Evolutionary conservation across 345 rosid genomes (phyloP), one percentile per base, ranked within the genome.

Genomic region (Heritiera littoralis): DNA sequence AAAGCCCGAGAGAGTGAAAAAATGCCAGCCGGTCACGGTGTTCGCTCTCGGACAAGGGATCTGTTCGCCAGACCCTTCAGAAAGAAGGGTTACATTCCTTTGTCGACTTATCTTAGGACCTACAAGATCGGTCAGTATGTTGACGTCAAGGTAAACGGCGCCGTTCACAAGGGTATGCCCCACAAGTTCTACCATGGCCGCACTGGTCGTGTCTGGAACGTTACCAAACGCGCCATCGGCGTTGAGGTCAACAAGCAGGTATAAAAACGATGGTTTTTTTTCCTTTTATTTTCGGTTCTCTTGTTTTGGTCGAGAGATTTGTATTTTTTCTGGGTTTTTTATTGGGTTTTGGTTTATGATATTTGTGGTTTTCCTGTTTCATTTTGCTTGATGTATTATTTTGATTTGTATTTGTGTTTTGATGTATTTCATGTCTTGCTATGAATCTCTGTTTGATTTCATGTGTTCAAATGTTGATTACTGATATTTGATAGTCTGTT

Each of bases 141-240:
- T 13, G 95, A 92, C 60, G 18, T 92, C 80, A 92, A 92, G 86
- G 95, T 90, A 23, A 92, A 92, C 77, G 95, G 92, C 76, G 93
- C 95, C 82, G 74, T 92, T 70, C 95, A 90, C 81, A 92, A 92
- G 88, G 95, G 93, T 45, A 92, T 92, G 95, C 93, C 95, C 61
- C 95, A 92, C 78, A 92, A 92, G 84, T 92, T 89, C 88, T 92
- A 92, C 84, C 95, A 92, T 54, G 95, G 95, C 7, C 95, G 95
- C 61, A 92, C 95, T 7, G 95, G 95, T 20, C 88, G 86, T 45
- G 90, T 92, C 80, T 92, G 95, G 95, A 92, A 92, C 75, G 91
- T 92, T 78, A 92, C 93, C 81, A 92, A 92, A 80, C 93, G 93
- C 55, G 95, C 95, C 80, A 76, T 92, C 52, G 95, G 95, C 13